phyloP scores from a whole-genome alignment of 2,329 filamentous ascomycete genomes.

The Fusarium coicis region DNA sequence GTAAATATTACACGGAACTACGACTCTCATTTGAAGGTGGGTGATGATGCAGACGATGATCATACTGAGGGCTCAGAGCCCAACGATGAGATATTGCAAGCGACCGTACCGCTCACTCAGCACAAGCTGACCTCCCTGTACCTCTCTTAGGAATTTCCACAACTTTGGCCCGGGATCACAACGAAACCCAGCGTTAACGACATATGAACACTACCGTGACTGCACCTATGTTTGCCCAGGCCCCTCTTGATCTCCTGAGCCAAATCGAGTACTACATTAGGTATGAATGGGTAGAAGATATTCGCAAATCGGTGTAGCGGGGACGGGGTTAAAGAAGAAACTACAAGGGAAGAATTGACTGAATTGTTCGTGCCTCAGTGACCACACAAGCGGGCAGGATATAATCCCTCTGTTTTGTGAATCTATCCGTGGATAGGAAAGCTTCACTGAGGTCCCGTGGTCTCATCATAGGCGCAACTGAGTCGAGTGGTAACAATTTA shows the following conservation, averaged over 20 bases:
- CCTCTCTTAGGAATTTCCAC: background rate
- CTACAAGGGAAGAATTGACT: background rate
- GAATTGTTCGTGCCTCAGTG: background rate
- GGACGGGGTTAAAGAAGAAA: background rate
- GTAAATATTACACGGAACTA: background rate
- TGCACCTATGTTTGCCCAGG: background rate
- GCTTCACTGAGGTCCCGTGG: background rate
- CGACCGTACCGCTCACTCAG: background rate
- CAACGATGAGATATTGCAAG: background rate
- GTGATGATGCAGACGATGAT: background rate
- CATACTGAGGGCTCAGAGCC: background rate
- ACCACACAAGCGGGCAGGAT: background rate
- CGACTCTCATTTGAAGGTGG: background rate
- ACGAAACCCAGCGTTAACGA: background rate
- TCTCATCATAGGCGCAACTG: background rate
- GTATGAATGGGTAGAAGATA: background rate
- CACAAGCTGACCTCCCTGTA: background rate
- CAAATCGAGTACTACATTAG: background rate
- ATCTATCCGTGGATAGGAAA: background rate
- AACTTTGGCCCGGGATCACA: background rate
- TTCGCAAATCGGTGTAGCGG: background rate
- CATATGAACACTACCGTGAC: background rate
- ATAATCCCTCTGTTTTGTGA: background rate
- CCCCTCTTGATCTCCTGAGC: background rate
- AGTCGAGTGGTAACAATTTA: background rate